phyloP scores from a whole-genome alignment of 1,139 yeast species.

The Pichia sp. region DNA sequence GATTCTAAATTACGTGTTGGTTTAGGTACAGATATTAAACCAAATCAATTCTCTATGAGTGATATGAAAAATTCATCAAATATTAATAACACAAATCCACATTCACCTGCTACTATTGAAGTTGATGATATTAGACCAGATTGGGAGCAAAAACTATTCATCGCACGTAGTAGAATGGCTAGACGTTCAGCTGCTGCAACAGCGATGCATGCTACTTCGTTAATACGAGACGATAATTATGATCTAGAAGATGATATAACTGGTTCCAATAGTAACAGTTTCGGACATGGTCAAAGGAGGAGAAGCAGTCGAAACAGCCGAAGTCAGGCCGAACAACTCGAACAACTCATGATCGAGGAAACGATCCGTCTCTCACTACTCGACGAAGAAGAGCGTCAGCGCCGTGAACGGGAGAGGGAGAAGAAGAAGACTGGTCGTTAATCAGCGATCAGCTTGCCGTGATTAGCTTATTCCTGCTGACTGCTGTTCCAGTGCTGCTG shows the following conservation, averaged over 20 bases:
- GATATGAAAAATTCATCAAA: no score
- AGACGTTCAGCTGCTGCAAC: slow-evolving; percentile 89
- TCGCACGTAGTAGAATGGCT: slow-evolving; percentile 72
- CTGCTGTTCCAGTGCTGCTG: no score
- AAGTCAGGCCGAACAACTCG: slow-evolving; percentile 32
- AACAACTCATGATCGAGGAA: slow-evolving; percentile 76
- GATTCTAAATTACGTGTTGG: slow-evolving; percentile 45
- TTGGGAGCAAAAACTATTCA: slow-evolving; percentile 70
- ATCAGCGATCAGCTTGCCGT: no score
- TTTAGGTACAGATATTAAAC: slow-evolving; percentile 35
- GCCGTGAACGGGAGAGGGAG: slow-evolving; percentile 1
- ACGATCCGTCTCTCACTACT: slow-evolving; percentile 68
- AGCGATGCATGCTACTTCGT: slow-evolving; percentile 79
- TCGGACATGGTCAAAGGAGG: background rate
- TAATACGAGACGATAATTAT: slow-evolving; percentile 48
- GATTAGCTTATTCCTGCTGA: no score
- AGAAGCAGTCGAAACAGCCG: background rate
- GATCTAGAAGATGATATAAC: background rate
- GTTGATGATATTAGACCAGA: slow-evolving; percentile 84
- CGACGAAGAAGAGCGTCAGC: slow-evolving; percentile 40
- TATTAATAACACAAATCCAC: no score
- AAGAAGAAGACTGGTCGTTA: background rate
- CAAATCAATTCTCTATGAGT: slow-evolving; percentile 31
- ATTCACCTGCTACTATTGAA: slow-evolving; percentile 47
- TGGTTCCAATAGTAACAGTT: slow-evolving; percentile 1